A percentile compares a stretch with the other conserved stretches of the same genome.
phyloP scores from a whole-genome alignment of 2,329 filamentous ascomycete species.

The Curvularia spicifera region DNA sequence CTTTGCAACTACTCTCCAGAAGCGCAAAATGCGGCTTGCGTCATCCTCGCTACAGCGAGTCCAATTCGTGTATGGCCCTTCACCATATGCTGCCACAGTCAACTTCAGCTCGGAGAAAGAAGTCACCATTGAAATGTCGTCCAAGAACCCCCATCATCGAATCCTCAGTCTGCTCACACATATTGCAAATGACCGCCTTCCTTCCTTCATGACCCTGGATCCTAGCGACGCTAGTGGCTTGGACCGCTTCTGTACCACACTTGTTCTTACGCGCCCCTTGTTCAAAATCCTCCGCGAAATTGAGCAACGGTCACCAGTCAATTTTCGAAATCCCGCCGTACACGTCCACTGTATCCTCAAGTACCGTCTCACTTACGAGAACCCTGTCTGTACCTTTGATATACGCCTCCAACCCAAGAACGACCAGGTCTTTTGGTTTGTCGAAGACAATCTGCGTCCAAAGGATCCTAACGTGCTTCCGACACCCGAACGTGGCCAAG shows the following conservation, averaged over 20 bases:
- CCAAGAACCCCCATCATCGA: slow-evolving; percentile 70
- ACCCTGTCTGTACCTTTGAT: slow-evolving; percentile 51
- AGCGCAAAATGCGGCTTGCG: slow-evolving; percentile 62
- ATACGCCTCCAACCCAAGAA: slow-evolving; percentile 43
- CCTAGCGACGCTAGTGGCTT: slow-evolving; percentile 59
- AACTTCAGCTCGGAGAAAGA: slow-evolving; percentile 58
- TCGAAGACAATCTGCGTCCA: slow-evolving; percentile 43
- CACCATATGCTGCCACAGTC: slow-evolving; percentile 62
- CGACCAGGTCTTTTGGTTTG: slow-evolving; percentile 47
- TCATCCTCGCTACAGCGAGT: slow-evolving; percentile 65
- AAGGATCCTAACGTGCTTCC: slow-evolving; percentile 33
- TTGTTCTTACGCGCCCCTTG: slow-evolving; percentile 68
- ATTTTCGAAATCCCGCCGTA: slow-evolving; percentile 39
- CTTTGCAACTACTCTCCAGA: slow-evolving; percentile 70
- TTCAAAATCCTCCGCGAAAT: slow-evolving; percentile 67
- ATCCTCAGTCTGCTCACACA: slow-evolving; percentile 65
- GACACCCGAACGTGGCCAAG: slow-evolving; percentile 30
- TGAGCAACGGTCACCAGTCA: slow-evolving; percentile 56
- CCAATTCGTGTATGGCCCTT: slow-evolving; percentile 69
- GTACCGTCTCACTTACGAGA: slow-evolving; percentile 51
- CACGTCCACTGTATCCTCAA: slow-evolving; percentile 45
- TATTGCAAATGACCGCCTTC: slow-evolving; percentile 64
- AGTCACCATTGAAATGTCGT: slow-evolving; percentile 66
- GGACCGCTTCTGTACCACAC: slow-evolving; percentile 63
- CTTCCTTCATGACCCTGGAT: slow-evolving; percentile 62